A percentile compares a stretch with the other conserved stretches of the same genome.
Evolutionary conservation across 2,329 filamentous ascomycete genomes (phyloP).

Genomic region (Exserohilum turcica): DNA sequence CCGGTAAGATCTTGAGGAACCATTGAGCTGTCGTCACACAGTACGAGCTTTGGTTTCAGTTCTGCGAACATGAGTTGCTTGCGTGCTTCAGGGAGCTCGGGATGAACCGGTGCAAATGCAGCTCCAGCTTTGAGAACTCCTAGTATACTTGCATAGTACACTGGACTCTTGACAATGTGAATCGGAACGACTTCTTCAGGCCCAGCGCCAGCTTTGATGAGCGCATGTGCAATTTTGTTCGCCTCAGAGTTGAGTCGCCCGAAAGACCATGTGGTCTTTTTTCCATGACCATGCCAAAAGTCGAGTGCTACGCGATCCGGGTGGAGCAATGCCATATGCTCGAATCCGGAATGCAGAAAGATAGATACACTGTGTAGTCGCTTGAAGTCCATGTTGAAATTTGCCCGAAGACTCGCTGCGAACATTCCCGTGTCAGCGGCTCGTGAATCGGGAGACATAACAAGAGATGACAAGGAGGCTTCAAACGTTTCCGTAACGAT

Average conservation of each 20-base stretch:
- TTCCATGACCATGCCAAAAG: constrained; percentile 42
- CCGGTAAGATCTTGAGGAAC: background rate
- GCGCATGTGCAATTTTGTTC: constrained; percentile 41
- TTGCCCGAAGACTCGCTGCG: constrained; percentile 27
- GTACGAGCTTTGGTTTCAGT: constrained; percentile 36
- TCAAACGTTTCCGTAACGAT: constrained; percentile 39
- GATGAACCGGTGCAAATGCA: constrained; percentile 47
- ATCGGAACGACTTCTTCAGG: constrained; percentile 45
- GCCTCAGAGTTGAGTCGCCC: constrained; percentile 35
- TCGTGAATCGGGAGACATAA: constrained; percentile 25
- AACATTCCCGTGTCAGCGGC: constrained; percentile 32
- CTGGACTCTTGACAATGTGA: constrained; percentile 41
- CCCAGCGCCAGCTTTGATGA: constrained; percentile 29
- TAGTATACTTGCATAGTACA: constrained; percentile 47
- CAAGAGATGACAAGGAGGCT: constrained; percentile 29
- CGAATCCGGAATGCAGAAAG: constrained; percentile 49
- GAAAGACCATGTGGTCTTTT: constrained; percentile 43
- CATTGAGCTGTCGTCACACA: constrained; percentile 18
- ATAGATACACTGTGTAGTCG: constrained; percentile 6
- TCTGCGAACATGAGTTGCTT: constrained; percentile 45
- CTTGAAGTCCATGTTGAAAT: constrained; percentile 29
- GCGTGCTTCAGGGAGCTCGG: constrained; percentile 41
- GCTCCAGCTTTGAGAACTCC: constrained; percentile 50
- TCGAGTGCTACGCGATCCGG: constrained; percentile 46
- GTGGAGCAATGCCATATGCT: constrained; percentile 37